Conservation (phyloP, 371 early-diverging fungal species). For the Mortierella sp. region DNA sequence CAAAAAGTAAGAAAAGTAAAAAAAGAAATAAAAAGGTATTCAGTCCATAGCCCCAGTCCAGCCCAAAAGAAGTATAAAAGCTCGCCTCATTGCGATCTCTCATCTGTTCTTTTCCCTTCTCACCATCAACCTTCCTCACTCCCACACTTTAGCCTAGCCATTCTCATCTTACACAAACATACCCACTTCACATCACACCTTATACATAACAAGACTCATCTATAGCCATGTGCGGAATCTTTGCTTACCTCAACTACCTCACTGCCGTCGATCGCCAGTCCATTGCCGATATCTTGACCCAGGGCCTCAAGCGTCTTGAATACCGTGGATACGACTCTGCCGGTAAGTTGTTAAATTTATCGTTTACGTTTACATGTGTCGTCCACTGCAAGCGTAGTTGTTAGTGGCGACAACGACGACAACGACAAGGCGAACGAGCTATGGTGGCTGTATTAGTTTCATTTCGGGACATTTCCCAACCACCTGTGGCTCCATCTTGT, state of each 20-base stretch:
- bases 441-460: neutral
- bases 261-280: slow-evolving; percentile 87
- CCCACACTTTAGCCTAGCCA: slow-evolving; percentile 11
- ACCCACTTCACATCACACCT: neutral
- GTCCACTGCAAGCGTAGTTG: neutral
- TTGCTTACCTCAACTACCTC: slow-evolving; percentile 96
- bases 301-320: slow-evolving; percentile 97
- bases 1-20: neutral
- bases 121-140: slow-evolving; percentile 28
- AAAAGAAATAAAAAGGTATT: neutral
- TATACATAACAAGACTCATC: neutral
- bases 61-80: slow-evolving; percentile 16
- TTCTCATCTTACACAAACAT: neutral
- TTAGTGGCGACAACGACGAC: neutral
- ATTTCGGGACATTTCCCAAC: neutral
- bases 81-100: slow-evolving; percentile 4
- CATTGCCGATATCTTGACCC: slow-evolving; percentile 92
- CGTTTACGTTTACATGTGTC: neutral
- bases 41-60: neutral
- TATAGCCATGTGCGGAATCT: slow-evolving; percentile 96
- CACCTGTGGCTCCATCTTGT: neutral
- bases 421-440: neutral
- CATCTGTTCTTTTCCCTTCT: slow-evolving; percentile 30
- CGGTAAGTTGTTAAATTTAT: slow-evolving; percentile 65
- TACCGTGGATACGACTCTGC: slow-evolving; percentile 99